Base-by-base conservation (phyloP, 176 grass and related monocot species). In the Carex scoparia region DNA sequence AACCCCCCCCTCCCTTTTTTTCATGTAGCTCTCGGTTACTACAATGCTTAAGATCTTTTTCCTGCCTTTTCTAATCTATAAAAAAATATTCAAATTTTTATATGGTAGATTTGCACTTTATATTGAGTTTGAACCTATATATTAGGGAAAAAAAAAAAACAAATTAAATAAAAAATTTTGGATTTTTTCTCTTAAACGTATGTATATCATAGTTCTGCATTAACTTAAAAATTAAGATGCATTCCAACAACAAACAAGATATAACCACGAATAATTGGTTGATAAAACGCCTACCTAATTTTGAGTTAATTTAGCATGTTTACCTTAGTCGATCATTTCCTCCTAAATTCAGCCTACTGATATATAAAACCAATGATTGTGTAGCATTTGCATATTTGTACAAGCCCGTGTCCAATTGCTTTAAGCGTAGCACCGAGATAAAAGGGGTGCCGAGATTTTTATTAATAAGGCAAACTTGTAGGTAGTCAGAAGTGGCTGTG, bases 401-500 rank as follows among this genome's bases (percentile, higher is more conserved):
- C 67, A 93, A 66, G 62, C 0, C 15, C 35, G 2, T 23, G 77
- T 18, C 10, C 13, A 93, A 46, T 65, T 38, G 68, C 61, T 88
- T 93, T 61, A 90, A 74, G 14, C 85, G 84, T 56, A 93, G 40
- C 4, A 58, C 80, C 51, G 91, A 93, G 14, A 93, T 93, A 63
- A 90, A 90, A 12, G 91, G 88, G 70, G 81, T 83, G 15, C 88
- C 88, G 0, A 6, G 73, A 18, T 85, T 84, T 63, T 51, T 88
- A 16, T 85, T 85, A 3, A 89, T 66, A 38, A 93, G 60, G 58
- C 91, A 93, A 65, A 89, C 87, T 73, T 86, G 81, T 72, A 93
- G 40, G 77, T 84, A 89, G 65, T 89, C 84, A n/a, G 68, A n/a
- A 61, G 84, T 80, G 82, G 91, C 81, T 4, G 86, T 65, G 77